Percentiles rank a stretch among this genome's conserved stretches.
phyloP scores from a whole-genome alignment of 768 basidiomycete genomes.

The Rhizopogon vinicolor region DNA sequence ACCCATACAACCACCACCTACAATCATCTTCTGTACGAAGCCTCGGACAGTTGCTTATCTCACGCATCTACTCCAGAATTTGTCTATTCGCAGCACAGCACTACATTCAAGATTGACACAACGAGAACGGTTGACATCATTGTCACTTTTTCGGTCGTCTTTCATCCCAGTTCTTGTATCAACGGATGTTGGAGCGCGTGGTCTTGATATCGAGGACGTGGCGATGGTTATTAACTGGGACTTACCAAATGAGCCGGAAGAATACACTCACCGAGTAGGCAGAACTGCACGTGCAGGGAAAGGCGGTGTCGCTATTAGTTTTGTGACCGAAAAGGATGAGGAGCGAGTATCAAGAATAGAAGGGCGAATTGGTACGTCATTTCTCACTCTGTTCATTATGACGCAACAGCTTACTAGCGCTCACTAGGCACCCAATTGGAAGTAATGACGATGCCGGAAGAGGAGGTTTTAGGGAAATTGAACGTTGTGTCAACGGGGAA shows the following conservation, averaged over 20 bases:
- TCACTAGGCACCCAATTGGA: constrained; percentile 63
- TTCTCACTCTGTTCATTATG: background rate
- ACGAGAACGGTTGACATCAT: constrained; percentile 76
- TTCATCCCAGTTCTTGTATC: constrained; percentile 89
- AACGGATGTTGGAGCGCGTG: constrained; percentile 94
- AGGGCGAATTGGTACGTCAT: constrained; percentile 70
- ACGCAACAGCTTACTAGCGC: background rate
- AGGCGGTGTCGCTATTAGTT: constrained; percentile 87
- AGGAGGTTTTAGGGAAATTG: constrained; percentile 74
- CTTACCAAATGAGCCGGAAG: constrained; percentile 82
- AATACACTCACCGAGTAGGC: constrained; percentile 95
- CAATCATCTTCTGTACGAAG: constrained; percentile 89
- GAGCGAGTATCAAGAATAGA: constrained; percentile 81
- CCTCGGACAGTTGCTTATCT: constrained; percentile 90
- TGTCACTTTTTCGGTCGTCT: constrained; percentile 82
- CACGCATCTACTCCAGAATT: constrained; percentile 68
- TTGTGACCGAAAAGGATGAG: constrained; percentile 93
- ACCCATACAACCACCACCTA: constrained; percentile 81
- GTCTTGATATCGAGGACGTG: constrained; percentile 94
- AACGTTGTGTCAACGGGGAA: constrained; percentile 92
- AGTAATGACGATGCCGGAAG: constrained; percentile 76
- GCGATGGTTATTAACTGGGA: constrained; percentile 98
- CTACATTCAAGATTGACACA: constrained; percentile 94
- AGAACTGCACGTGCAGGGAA: constrained; percentile 88
- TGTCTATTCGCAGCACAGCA: constrained; percentile 80